Conservation (phyloP, 306 rosid genomes). For the Prunus davidiana region DNA sequence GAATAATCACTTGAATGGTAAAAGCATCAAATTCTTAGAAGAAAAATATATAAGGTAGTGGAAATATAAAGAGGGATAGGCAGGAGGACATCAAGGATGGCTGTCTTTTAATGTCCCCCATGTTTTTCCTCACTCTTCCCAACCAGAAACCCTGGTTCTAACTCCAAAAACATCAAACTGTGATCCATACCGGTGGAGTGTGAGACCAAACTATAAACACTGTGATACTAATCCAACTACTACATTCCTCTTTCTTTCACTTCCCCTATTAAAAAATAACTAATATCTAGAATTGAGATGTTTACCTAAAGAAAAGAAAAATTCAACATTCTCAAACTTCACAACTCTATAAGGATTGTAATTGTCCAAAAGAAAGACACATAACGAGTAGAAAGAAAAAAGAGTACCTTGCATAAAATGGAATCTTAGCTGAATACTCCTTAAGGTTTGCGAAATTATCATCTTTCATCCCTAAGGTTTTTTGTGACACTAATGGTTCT, state of each 20-base stretch:
- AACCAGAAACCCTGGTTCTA: background rate
- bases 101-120: background rate
- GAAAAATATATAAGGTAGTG: background rate
- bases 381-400: constrained; percentile 14
- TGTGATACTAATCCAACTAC: background rate
- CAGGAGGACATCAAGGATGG: background rate
- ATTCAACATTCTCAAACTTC: background rate
- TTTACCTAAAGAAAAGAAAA: background rate
- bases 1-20: constrained; percentile 16
- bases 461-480: too few relatives aligned
- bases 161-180: background rate
- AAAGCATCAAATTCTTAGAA: background rate
- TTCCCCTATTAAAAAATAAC: background rate
- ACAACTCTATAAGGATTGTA: background rate
- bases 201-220: background rate
- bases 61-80: background rate
- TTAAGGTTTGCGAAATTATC: too few relatives aligned
- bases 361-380: constrained; percentile 3
- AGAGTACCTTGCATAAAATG: constrained; percentile 84
- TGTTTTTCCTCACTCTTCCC: background rate
- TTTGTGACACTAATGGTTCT: too few relatives aligned
- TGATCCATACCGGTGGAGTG: background rate
- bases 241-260: background rate
- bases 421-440: constrained; percentile 57
- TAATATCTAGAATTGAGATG: background rate